phyloP scores from a whole-genome alignment of 192 early-diverging fungal genomes.

The Coemansia sp. region DNA sequence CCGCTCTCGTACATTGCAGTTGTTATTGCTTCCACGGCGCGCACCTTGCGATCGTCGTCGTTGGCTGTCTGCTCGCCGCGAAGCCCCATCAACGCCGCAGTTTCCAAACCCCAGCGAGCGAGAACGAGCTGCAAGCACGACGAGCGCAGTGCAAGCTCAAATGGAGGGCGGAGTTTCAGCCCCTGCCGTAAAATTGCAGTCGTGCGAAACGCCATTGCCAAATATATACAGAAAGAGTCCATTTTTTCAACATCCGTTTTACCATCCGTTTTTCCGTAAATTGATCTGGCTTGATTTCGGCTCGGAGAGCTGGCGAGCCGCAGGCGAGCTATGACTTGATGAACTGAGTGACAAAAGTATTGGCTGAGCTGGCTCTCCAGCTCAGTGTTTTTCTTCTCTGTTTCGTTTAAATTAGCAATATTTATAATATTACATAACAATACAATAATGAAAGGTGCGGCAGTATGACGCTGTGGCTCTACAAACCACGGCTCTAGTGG shows the following conservation, averaged over 20 bases:
- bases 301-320: too few relatives aligned
- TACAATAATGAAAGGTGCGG: too few relatives aligned
- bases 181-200: conserved; percentile 22
- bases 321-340: too few relatives aligned
- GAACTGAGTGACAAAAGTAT: too few relatives aligned
- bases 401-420: too few relatives aligned
- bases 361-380: too few relatives aligned
- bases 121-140: conserved; percentile 60
- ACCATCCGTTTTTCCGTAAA: too few relatives aligned
- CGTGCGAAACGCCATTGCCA: conserved; percentile 41
- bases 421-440: too few relatives aligned
- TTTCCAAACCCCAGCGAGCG: conserved; percentile 65
- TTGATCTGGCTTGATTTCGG: too few relatives aligned
- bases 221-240: not conserved
- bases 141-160: conserved; percentile 52
- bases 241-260: not conserved
- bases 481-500: too few relatives aligned
- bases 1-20: conserved; percentile 50
- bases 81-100: conserved; percentile 51
- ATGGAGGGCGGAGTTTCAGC: conserved; percentile 36
- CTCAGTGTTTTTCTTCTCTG: too few relatives aligned
- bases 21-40: conserved; percentile 49
- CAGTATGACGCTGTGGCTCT: too few relatives aligned
- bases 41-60: conserved; percentile 40
- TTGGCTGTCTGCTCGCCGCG: conserved; percentile 36